Evolutionary conservation across 2,329 filamentous ascomycete species (phyloP).

Genomic region (Cadophora gregata): DNA sequence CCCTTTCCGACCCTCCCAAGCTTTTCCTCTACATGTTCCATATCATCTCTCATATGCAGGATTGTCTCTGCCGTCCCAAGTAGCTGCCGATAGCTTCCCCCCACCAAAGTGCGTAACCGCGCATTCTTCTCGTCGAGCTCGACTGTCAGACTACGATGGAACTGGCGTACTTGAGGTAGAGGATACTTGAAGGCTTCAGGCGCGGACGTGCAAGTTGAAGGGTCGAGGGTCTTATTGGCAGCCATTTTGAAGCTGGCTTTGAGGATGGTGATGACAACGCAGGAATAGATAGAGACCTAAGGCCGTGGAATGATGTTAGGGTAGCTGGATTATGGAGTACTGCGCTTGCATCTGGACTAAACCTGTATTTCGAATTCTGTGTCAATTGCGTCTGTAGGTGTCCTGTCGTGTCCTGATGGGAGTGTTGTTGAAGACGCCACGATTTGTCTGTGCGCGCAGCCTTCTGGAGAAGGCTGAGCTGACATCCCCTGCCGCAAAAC

Average conservation of each 20-base stretch:
- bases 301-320: background rate
- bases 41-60: constrained; percentile 83
- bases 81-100: constrained; percentile 81
- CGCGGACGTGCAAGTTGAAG: constrained; percentile 56
- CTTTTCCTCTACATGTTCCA: constrained; percentile 73
- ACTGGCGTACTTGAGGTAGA: constrained; percentile 66
- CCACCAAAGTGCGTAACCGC: constrained; percentile 68
- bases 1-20: constrained; percentile 75
- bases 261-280: background rate
- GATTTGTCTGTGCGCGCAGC: constrained; percentile 12
- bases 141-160: constrained; percentile 64
- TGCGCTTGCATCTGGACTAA: constrained; percentile 2
- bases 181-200: constrained; percentile 52
- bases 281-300: background rate
- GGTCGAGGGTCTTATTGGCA: constrained; percentile 51
- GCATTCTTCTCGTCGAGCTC: constrained; percentile 67
- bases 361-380: background rate
- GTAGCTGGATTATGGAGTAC: background rate
- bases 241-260: constrained; percentile 28
- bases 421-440: constrained; percentile 10
- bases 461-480: constrained; percentile 22
- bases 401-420: background rate
- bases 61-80: constrained; percentile 94
- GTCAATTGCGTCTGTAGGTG: background rate
- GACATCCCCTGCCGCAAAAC: background rate